Conservation (phyloP, 2,329 filamentous ascomycete species). For the Diaporthe velutina region DNA sequence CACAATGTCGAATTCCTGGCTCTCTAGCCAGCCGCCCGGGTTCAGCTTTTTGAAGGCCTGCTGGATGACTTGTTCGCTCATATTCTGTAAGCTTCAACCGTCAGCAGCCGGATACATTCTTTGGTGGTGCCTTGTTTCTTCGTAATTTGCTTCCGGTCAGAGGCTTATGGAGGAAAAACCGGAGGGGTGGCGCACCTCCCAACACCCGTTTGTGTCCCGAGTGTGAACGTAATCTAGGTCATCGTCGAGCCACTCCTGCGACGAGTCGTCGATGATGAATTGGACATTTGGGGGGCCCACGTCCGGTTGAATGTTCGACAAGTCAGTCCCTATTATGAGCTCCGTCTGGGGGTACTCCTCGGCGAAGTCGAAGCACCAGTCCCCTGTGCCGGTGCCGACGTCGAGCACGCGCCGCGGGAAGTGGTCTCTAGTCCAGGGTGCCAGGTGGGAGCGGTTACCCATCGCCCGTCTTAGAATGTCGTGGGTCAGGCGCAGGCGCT, state of each 20-base stretch:
- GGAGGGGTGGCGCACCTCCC: conserved; percentile 46
- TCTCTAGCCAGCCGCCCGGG: conserved; percentile 68
- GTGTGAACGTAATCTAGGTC: conserved; percentile 70
- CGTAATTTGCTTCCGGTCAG: background rate
- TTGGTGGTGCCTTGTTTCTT: background rate
- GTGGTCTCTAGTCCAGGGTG: conserved; percentile 45
- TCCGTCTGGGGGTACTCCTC: conserved; percentile 69
- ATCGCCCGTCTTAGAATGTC: conserved; percentile 48
- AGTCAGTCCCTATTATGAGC: conserved; percentile 71
- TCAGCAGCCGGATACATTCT: background rate
- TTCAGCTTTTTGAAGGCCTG: conserved; percentile 63
- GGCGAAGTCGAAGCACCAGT: conserved; percentile 78
- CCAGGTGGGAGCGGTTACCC: conserved; percentile 48
- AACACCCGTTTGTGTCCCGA: conserved; percentile 63
- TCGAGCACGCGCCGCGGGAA: conserved; percentile 50
- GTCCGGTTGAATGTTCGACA: conserved; percentile 76
- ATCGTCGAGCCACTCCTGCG: conserved; percentile 64
- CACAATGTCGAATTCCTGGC: conserved; percentile 59
- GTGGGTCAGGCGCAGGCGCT: conserved; percentile 49
- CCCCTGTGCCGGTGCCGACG: conserved; percentile 65
- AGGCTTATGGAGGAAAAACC: background rate
- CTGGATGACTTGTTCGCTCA: conserved; percentile 62
- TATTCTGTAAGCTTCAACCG: conserved; percentile 45
- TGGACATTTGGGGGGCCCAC: conserved; percentile 79
- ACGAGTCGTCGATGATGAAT: conserved; percentile 79